Evolutionary conservation across 306 rosid species (phyloP).

Genomic region (Spatholobus suberectus): DNA sequence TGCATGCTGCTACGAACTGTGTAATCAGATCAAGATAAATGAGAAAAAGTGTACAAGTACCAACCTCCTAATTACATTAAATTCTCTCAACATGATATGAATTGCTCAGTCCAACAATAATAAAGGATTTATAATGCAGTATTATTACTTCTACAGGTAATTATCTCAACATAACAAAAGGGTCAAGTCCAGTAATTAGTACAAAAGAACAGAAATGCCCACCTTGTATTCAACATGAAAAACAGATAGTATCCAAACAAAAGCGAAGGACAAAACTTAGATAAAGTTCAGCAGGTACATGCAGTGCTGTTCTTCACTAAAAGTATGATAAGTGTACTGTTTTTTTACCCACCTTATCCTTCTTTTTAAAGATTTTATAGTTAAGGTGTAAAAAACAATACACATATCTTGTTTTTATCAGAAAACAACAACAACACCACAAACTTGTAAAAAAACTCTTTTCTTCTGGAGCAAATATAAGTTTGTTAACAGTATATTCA

Average conservation of each 20-base stretch:
- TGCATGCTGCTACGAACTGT: slow-evolving; percentile 90
- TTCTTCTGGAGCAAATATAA: neutral
- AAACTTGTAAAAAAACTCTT: slow-evolving; percentile 3
- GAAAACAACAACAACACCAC: neutral
- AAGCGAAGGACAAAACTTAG: neutral
- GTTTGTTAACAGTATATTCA: neutral
- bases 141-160: neutral
- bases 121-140: neutral
- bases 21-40: slow-evolving; percentile 46
- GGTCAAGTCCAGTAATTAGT: slow-evolving; percentile 17
- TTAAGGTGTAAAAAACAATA: neutral
- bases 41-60: slow-evolving; percentile 21
- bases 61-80: slow-evolving; percentile 2
- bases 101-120: slow-evolving; percentile 45
- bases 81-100: slow-evolving; percentile 39
- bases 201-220: slow-evolving; percentile 1
- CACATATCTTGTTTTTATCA: neutral
- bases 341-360: slow-evolving; percentile 1
- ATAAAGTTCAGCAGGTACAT: neutral
- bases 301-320: slow-evolving; percentile 17
- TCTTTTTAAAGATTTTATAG: neutral
- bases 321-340: neutral
- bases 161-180: slow-evolving; percentile 27
- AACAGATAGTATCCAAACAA: slow-evolving; percentile 21
- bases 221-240: slow-evolving; percentile 27